Base-by-base conservation (phyloP, 441 rosid genomes). In the Dalechampia spathulata region DNA sequence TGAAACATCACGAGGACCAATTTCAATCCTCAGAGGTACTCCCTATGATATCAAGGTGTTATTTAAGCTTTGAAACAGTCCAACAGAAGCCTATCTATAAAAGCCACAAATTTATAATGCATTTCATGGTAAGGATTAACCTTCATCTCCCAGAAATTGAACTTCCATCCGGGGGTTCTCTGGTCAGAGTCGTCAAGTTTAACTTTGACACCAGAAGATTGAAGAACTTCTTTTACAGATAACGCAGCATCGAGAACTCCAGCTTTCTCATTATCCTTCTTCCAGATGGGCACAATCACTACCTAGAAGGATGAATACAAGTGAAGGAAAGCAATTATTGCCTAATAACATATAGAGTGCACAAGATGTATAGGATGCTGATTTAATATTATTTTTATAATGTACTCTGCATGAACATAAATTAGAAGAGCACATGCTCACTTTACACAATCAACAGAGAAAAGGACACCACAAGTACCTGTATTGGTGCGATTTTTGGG, bases 141-240 rank as follows among this genome's bases (percentile, higher is more conserved):
- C 92, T 89, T 92, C 97, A 92, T 85, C 73, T 83, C 97, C 97
- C 99, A 86, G 75, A 86, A 85, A 73, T 89, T 85, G 82, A 86
- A 82, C 73, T 89, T 92, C 97, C 99, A 92, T 10, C 96, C 94
- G 2, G 90, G 87, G 30, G 94, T 86, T 68, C 77, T 73, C 59
- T 85, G 94, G 15, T 90, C 94, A 21, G 82, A 70, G 58, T 85
- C 95, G 69, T 86, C 96, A 14, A 92, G 87, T 69, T 89, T 83
- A 64, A 92, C 95, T 79, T 71, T 85, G 52, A 85, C 53, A 30
- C 94, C 92, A 22, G 85, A 83, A 39, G 66, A 62, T 32, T 79
- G 81, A 59, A 89, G 61, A 72, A 64, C 60, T 57, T 85, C 86
- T 61, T 76, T 82, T 11, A 79, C 79, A 55, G 84, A 83, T 42